Base-by-base conservation (phyloP, 2,329 filamentous ascomycete species). In the Penicillium corylophilum region DNA sequence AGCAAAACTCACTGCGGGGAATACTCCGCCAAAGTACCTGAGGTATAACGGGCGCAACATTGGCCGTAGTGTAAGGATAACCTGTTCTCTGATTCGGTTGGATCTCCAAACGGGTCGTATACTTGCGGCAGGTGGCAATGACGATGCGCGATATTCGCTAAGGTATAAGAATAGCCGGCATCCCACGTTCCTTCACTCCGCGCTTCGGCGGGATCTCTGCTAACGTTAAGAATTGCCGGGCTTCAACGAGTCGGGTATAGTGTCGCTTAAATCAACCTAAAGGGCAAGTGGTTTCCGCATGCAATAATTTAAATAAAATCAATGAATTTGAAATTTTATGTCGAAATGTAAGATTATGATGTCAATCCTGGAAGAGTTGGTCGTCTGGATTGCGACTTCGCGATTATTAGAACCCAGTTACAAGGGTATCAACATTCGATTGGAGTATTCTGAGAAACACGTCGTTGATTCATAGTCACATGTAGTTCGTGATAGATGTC, bases 201-300 rank as follows among this genome's bases (percentile, higher is more conserved):
- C 35, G 31, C n/a, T 18, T 10, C 43, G 39, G 46, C 42, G 39
- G 44, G 38, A 38, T 28, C 24, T 63, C 56, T 55, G 59, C 59
- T 50, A 63, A 55, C 44, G 59, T 61, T 47, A 68, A 66, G 50
- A 56, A 53, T 61, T 61, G 60, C 51, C 61, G 61, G 55, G 29
- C 5, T 42, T 22, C 4, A 26, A 45, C 36, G 12, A 48, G 22
- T 33, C 38, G 20, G 39, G 48, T 23, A 18, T 36, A 36, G 26
- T 22, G 38, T 15, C 13, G 43, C n/a, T 22, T 24, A 23, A 26
- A 23, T 33, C 13, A 18, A 41, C 36, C 42, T 26, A 3, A 48
- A 41, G 33, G 36, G 36, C 16, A 33, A 48, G 13, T 41, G 39
- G 4, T 24, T 13, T 26, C 13, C 22, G 2, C 33, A 36, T 36